Base-by-base conservation (phyloP, 495 filamentous ascomycete species). In the Aspergillus carlsbadensis region DNA sequence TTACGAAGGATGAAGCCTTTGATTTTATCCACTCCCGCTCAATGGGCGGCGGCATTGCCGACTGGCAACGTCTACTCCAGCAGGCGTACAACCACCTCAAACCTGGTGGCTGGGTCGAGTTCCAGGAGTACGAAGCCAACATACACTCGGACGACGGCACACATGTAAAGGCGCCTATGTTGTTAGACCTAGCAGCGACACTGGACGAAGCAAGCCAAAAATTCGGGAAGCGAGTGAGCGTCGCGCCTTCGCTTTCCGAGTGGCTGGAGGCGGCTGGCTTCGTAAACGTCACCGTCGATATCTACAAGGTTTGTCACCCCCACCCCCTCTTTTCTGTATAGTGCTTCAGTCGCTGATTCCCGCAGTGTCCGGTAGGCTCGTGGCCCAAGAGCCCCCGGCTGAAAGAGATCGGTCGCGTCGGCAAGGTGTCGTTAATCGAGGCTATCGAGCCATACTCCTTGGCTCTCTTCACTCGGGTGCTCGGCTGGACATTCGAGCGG, bases 71-170 rank as follows among this genome's bases (percentile, higher is more conserved):
- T n/a, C 52, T 77, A 14, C 24, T 76, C 5, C 41, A 50, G 11
- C 71, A 76, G 67, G 66, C 67, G 11, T 72, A 61, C 20, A 37
- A 48, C 41, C 74, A 83, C 57, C 60, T 82, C 0, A 71, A 73
- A 29, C 80, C 82, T 0, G 81, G 81, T 0, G 82, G 80, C 0
- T 84, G 77, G 75, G 57, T 81, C 31, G 82, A 84, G 60, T 63
- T 79, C n/a, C 75, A 80, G 60, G 82, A 84, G 54, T 83, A 75
- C 52, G 76, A 79, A 41, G 46, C 61, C 13, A 59, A 51, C 37
- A 51, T 72, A 3, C 8, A 44, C 8, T 73, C 70, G 6, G 74
- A 79, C 46, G 76, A 79, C 52, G 71, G 64, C 43, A 70, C 74
- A 31, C 65, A 70, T 50, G 37, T 62, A 20, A 2, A 54, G 2